phyloP scores from a whole-genome alignment of 345 rosid species.

The Triadica sebifera region DNA sequence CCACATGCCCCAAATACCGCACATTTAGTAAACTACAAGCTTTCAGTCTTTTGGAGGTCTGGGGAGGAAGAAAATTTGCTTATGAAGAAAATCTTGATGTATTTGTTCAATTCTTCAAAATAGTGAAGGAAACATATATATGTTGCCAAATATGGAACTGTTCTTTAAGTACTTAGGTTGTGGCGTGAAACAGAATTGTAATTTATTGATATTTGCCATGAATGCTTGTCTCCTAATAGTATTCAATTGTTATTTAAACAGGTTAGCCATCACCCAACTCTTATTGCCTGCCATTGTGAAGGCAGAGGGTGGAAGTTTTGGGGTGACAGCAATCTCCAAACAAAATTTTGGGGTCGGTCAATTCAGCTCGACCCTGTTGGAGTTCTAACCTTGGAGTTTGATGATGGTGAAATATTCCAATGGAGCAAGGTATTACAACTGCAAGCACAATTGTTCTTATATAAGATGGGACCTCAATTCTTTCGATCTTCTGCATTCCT shows the following conservation, averaged over 20 bases:
- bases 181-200: not conserved
- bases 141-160: not conserved
- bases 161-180: not conserved
- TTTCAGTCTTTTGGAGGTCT: not conserved
- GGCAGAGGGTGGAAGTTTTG: slow-evolving; percentile 98
- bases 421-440: slow-evolving; percentile 79
- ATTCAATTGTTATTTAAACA: slow-evolving; percentile 30
- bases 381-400: slow-evolving; percentile 77
- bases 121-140: too few relatives aligned
- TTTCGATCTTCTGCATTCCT: slow-evolving; percentile 18
- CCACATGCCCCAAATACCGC: not conserved
- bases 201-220: not conserved
- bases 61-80: not conserved
- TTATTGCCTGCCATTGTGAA: slow-evolving; percentile 95
- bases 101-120: not conserved
- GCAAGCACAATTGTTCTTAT: slow-evolving; percentile 10
- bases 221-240: not conserved
- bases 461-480: not conserved
- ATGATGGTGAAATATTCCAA: slow-evolving; percentile 91
- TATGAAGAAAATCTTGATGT: not conserved
- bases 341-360: slow-evolving; percentile 98
- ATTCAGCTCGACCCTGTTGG: slow-evolving; percentile 98
- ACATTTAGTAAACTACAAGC: too few relatives aligned
- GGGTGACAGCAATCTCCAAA: slow-evolving; percentile 87
- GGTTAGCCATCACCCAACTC: slow-evolving; percentile 99